These are phyloP conservation scores for Colletotrichum abscissum DNA, from an alignment of 2,329 filamentous ascomycete genomes.

Conservation along the genomic window DNA sequence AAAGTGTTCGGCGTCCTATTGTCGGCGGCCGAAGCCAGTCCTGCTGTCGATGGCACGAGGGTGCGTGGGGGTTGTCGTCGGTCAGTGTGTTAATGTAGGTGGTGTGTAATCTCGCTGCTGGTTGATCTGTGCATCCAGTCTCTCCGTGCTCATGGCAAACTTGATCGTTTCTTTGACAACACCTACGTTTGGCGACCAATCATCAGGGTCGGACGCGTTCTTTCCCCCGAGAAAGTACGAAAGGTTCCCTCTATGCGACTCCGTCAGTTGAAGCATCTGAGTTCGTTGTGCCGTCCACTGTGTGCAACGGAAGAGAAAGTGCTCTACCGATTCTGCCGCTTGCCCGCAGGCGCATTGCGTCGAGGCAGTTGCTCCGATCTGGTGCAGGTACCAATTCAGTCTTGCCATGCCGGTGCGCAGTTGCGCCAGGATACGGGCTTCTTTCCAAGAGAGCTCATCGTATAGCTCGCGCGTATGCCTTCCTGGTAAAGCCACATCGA, in stretches of 20 bases:
- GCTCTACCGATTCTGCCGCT: slow-evolving; percentile 40
- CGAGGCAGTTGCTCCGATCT: slow-evolving; percentile 20
- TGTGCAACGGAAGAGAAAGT: slow-evolving; percentile 34
- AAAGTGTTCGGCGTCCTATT: no score
- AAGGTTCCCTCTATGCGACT: neutral
- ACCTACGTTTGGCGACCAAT: neutral
- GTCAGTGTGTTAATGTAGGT: neutral
- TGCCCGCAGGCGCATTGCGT: slow-evolving; percentile 27
- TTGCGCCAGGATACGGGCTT: slow-evolving; percentile 25
- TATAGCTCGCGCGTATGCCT: slow-evolving; percentile 37
- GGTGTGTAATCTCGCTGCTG: neutral
- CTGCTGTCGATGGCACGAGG: no score
- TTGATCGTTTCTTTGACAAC: neutral
- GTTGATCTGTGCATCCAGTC: neutral
- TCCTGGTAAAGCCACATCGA: slow-evolving; percentile 21
- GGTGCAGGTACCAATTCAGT: slow-evolving; percentile 35
- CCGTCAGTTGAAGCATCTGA: neutral
- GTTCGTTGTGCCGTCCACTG: slow-evolving; percentile 38
- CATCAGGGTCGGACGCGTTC: neutral
- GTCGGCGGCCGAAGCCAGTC: no score
- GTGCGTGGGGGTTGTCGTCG: no score
- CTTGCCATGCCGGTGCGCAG: slow-evolving; percentile 21
- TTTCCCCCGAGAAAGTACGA: slow-evolving; percentile 1
- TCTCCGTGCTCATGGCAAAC: neutral
- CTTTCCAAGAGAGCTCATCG: slow-evolving; percentile 34